Conservation (phyloP, 257 asterid genomes). For the Plantago ovata region DNA sequence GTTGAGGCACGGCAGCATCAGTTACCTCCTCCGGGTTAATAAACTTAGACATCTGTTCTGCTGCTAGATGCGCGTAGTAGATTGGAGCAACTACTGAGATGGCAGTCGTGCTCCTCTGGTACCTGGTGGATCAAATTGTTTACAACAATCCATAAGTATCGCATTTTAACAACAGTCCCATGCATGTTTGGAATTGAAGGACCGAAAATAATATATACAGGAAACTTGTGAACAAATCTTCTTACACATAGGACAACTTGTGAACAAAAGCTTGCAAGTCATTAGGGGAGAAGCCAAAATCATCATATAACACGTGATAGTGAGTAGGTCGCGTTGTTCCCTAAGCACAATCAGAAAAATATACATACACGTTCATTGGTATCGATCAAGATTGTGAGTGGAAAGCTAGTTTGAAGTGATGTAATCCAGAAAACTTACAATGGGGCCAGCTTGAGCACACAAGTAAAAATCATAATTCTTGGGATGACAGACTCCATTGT, state of each 20-base stretch:
- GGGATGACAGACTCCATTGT: slow-evolving; percentile 70
- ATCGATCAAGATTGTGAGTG: background rate
- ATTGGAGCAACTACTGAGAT: too few relatives aligned
- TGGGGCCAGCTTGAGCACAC: slow-evolving; percentile 81
- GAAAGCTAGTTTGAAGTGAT: background rate
- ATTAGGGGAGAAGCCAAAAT: slow-evolving; percentile 45
- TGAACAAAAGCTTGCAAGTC: slow-evolving; percentile 44
- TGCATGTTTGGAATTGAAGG: too few relatives aligned
- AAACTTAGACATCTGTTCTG: too few relatives aligned
- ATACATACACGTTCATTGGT: slow-evolving; percentile 8
- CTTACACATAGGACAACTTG: slow-evolving; percentile 27
- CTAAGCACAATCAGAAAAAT: slow-evolving; percentile 18
- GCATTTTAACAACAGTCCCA: too few relatives aligned
- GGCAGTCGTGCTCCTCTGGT: too few relatives aligned
- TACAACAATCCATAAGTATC: too few relatives aligned
- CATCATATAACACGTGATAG: slow-evolving; percentile 43
- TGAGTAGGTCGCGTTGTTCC: slow-evolving; percentile 51
- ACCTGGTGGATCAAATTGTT: too few relatives aligned
- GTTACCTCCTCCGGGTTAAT: too few relatives aligned
- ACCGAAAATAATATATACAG: too few relatives aligned
- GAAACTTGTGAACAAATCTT: too few relatives aligned
- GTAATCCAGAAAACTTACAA: slow-evolving; percentile 34
- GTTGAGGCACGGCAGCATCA: too few relatives aligned
- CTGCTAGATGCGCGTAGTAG: too few relatives aligned
- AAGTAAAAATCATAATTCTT: slow-evolving; percentile 68